Evolutionary conservation across 202 grass and related monocot species (phyloP).

Genomic region (Bolboschoenoplectus hybrid): DNA sequence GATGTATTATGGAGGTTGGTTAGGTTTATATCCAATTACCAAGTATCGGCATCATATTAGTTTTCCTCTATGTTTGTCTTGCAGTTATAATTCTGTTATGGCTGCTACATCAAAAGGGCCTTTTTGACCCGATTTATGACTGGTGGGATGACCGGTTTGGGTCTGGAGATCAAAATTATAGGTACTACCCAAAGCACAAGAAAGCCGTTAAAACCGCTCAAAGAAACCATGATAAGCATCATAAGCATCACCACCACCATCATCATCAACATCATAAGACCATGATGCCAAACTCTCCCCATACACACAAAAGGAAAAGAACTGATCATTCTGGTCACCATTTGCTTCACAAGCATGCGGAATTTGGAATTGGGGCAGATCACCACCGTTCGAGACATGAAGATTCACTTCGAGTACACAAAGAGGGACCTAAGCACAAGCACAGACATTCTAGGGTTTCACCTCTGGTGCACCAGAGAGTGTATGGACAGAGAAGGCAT

Average conservation of each 20-base stretch:
- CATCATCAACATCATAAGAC: constrained; percentile 24
- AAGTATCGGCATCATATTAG: background rate
- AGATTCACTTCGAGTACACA: constrained; percentile 36
- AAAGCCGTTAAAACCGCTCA: constrained; percentile 12
- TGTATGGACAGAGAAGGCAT: constrained; percentile 28
- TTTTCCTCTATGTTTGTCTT: background rate
- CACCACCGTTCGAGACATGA: constrained; percentile 41
- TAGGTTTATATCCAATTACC: background rate
- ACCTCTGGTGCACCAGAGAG: background rate
- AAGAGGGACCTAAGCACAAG: constrained; percentile 49
- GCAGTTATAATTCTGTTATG: constrained; percentile 49
- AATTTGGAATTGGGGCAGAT: background rate
- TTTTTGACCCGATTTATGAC: constrained; percentile 65
- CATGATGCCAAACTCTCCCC: background rate
- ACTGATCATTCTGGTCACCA: constrained; percentile 32
- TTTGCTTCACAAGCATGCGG: constrained; percentile 42
- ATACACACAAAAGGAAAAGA: constrained; percentile 40
- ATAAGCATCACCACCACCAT: constrained; percentile 22
- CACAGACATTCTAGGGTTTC: constrained; percentile 44
- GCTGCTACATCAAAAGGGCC: constrained; percentile 67
- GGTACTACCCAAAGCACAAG: constrained; percentile 29
- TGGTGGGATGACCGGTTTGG: constrained; percentile 55
- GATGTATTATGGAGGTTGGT: background rate
- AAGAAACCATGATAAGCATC: constrained; percentile 30
- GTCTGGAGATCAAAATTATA: background rate